A percentile compares a stretch with the other conserved stretches of the same genome.
These are phyloP conservation scores for Collybia sp. DNA, from an alignment of 768 basidiomycete species.

Conservation along the genomic window DNA sequence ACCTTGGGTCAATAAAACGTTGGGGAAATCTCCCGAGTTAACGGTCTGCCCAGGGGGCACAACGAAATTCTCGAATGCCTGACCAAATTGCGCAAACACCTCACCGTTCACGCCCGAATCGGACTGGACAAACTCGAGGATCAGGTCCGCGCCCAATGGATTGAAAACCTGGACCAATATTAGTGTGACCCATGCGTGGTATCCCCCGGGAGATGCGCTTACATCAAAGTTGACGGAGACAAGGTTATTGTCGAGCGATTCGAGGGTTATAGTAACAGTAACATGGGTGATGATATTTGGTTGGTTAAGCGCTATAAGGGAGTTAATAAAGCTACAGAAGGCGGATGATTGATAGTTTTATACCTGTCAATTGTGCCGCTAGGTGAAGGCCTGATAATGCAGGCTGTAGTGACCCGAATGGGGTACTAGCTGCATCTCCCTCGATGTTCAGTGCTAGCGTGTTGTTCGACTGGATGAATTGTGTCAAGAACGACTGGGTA, in stretches of 20 bases:
- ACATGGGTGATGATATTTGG: conserved; percentile 55
- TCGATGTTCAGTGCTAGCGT: conserved; percentile 47
- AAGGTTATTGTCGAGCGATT: conserved; percentile 42
- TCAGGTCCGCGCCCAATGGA: conserved; percentile 52
- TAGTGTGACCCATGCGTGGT: neutral
- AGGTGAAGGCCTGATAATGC: conserved; percentile 53
- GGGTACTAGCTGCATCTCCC: conserved; percentile 56
- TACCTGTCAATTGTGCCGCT: conserved; percentile 44
- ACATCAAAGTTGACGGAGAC: conserved; percentile 57
- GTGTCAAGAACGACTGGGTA: conserved; percentile 46
- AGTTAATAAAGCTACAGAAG: neutral
- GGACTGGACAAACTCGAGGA: conserved; percentile 52
- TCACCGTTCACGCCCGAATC: conserved; percentile 47
- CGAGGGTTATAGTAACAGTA: conserved; percentile 47
- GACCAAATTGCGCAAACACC: conserved; percentile 55
- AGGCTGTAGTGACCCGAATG: conserved; percentile 53
- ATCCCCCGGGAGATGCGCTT: conserved; percentile 12
- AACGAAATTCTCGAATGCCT: conserved; percentile 49
- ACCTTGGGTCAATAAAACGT: conserved; percentile 59
- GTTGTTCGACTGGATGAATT: conserved; percentile 52
- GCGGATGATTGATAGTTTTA: neutral
- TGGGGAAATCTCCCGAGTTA: conserved; percentile 52
- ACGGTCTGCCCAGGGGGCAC: conserved; percentile 54
- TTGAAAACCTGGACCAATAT: conserved; percentile 38
- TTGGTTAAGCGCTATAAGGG: conserved; percentile 37